Conservation (phyloP, 176 grass and related monocot genomes). For the Aechmea fasciata region DNA sequence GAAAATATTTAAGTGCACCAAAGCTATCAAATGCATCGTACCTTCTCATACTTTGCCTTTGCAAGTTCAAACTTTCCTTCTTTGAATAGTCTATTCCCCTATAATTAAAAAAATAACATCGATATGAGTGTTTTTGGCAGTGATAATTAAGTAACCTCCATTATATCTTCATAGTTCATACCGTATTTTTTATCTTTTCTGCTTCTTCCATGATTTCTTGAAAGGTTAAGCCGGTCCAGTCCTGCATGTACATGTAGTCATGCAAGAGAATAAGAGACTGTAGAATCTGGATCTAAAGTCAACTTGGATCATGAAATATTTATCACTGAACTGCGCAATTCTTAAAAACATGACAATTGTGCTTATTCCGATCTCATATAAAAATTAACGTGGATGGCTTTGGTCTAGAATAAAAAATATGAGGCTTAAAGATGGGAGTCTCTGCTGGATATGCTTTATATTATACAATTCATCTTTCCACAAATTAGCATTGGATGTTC, state of each 20-base stretch:
- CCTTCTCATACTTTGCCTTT: conserved; percentile 97
- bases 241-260: conserved; percentile 38
- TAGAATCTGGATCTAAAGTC: background rate
- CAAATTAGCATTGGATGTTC: background rate
- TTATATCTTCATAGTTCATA: conserved; percentile 20
- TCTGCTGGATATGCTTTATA: too few relatives aligned
- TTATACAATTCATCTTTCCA: background rate
- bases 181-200: conserved; percentile 83
- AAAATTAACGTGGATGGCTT: too few relatives aligned
- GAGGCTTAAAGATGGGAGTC: background rate
- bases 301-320: background rate
- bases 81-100: conserved; percentile 98
- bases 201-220: conserved; percentile 93
- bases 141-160: conserved; percentile 1
- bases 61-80: conserved; percentile 95
- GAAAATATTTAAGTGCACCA: conserved; percentile 8
- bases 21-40: conserved; percentile 22
- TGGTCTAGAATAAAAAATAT: background rate
- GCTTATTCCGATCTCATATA: too few relatives aligned
- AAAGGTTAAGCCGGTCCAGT: conserved; percentile 95
- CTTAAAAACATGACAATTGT: too few relatives aligned
- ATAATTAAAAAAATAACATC: conserved; percentile 18
- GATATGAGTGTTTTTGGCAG: background rate
- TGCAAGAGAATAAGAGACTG: conserved; percentile 1
- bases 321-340: too few relatives aligned